These are phyloP conservation scores for Nissolia schottii DNA, from an alignment of 306 rosid genomes.

Conservation along the genomic window DNA sequence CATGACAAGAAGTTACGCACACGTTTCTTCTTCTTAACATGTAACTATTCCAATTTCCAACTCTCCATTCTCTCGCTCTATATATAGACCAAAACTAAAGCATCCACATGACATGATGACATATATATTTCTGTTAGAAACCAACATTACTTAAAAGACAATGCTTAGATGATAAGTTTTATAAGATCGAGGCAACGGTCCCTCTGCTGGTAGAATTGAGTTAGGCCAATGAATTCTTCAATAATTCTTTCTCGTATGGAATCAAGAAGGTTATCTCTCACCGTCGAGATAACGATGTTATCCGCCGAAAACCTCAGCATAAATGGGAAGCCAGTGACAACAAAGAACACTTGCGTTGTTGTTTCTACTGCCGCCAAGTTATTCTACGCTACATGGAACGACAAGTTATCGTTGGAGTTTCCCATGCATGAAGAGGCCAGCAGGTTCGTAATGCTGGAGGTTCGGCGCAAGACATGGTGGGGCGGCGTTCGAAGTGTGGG, in stretches of 20 bases:
- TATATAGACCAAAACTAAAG: too few relatives aligned
- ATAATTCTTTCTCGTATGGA: not conserved
- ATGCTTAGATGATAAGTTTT: too few relatives aligned
- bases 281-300: constrained; percentile 39
- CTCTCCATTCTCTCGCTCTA: too few relatives aligned
- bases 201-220: too few relatives aligned
- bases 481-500: constrained; percentile 24
- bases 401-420: constrained; percentile 34
- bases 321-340: constrained; percentile 21
- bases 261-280: not conserved
- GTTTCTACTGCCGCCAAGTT: not conserved
- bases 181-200: too few relatives aligned
- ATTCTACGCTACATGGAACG: constrained; percentile 33
- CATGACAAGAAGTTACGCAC: too few relatives aligned
- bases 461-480: constrained; percentile 29
- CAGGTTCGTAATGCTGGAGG: constrained; percentile 25
- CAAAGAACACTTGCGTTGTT: constrained; percentile 24
- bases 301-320: constrained; percentile 34
- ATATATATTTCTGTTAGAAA: too few relatives aligned
- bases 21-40: too few relatives aligned
- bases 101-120: too few relatives aligned
- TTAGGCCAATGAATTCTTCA: too few relatives aligned
- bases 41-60: too few relatives aligned
- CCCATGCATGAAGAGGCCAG: constrained; percentile 16
- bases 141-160: too few relatives aligned